A percentile compares a stretch with the other conserved stretches of the same genome.
Conservation (phyloP, 2,329 filamentous ascomycete species). For the Tolypocladium ovalisporum region DNA sequence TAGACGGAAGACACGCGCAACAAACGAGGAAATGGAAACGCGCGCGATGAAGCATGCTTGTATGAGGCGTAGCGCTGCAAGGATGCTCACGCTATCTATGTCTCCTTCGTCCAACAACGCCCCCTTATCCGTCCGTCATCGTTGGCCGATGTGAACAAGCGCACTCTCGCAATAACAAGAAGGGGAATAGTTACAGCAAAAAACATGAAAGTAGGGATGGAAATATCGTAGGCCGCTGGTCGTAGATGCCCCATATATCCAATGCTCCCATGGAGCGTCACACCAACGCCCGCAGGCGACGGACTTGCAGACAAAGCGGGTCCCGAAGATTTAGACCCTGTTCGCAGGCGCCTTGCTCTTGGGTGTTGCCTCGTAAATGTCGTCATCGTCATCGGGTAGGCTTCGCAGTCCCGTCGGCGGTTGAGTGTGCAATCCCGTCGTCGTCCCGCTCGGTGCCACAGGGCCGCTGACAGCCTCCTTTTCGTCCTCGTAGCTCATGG, state of each 20-base stretch:
- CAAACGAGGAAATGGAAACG: neutral
- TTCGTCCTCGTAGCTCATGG: neutral
- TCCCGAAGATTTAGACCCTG: constrained; percentile 14
- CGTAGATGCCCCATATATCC: neutral
- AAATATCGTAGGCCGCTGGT: neutral
- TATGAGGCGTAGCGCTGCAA: neutral
- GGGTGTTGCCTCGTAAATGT: constrained; percentile 28
- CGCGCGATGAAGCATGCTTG: neutral
- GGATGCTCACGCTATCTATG: neutral
- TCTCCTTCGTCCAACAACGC: neutral
- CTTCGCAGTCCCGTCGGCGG: constrained; percentile 7
- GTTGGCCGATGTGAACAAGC: no score
- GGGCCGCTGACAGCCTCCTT: constrained; percentile 4
- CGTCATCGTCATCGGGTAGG: constrained; percentile 23
- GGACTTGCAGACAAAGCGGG: no score
- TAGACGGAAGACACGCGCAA: neutral
- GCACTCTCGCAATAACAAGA: neutral
- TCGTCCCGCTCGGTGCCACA: constrained; percentile 5
- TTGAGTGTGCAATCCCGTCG: neutral
- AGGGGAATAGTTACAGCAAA: neutral
- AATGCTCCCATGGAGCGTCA: neutral
- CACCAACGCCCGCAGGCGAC: neutral
- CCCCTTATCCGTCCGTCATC: neutral
- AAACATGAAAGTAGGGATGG: neutral
- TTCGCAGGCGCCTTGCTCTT: constrained; percentile 26